Conservation (phyloP, 2,329 filamentous ascomycete genomes). For the Falciphora oryzae region DNA sequence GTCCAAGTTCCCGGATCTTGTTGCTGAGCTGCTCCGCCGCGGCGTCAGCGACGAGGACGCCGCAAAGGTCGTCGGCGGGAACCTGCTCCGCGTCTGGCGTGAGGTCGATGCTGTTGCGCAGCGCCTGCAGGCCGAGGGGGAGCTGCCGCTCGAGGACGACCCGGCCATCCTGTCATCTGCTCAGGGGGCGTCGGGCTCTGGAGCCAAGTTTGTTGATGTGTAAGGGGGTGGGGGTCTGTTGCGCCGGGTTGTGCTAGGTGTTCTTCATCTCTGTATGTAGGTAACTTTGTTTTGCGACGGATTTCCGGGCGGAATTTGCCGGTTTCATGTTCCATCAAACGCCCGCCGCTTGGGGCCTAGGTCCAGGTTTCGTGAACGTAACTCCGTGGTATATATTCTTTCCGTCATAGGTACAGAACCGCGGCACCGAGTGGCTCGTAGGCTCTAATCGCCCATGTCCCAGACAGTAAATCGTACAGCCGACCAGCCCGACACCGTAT, state of each 20-base stretch:
- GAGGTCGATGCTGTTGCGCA: conserved; percentile 68
- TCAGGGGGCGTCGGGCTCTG: not conserved
- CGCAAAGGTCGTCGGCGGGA: conserved; percentile 70
- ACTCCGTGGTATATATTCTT: too few relatives aligned
- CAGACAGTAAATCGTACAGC: not conserved
- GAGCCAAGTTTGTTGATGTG: not conserved
- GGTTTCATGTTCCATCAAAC: not conserved
- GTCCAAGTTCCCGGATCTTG: conserved; percentile 64
- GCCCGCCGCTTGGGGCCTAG: too few relatives aligned
- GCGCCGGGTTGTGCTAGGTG: not conserved
- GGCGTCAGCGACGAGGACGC: conserved; percentile 72
- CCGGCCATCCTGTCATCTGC: conserved; percentile 18
- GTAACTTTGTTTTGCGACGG: not conserved
- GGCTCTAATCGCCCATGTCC: too few relatives aligned
- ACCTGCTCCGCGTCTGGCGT: conserved; percentile 78
- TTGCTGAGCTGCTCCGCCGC: conserved; percentile 61
- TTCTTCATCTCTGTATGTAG: not conserved
- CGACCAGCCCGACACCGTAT: not conserved
- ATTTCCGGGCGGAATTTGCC: not conserved
- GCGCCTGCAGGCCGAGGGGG: conserved; percentile 55
- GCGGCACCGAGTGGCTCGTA: too few relatives aligned
- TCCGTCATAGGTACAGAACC: too few relatives aligned
- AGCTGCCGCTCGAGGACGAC: conserved; percentile 49
- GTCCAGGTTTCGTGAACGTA: too few relatives aligned
- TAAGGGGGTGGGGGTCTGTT: not conserved